Conservation (phyloP, 2,329 filamentous ascomycete genomes). For the Didymella arachidicola region DNA sequence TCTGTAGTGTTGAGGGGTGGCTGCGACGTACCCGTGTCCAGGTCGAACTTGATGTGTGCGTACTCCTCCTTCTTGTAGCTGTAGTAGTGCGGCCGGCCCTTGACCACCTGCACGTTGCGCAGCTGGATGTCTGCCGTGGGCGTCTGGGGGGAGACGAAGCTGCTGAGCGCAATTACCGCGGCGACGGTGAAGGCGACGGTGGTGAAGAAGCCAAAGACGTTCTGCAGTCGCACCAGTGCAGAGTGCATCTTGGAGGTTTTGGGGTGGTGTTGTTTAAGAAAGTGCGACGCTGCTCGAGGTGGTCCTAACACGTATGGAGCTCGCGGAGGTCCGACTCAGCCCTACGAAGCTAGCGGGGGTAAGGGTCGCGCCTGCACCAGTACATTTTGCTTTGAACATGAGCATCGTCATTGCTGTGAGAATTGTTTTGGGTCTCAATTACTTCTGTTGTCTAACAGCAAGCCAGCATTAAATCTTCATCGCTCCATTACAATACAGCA, state of each 20-base stretch:
- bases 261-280: not conserved
- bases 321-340: slow-evolving; percentile 37
- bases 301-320: slow-evolving; percentile 48
- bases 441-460: too few relatives aligned
- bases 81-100: slow-evolving; percentile 96
- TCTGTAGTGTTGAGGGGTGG: not conserved
- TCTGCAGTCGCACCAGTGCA: slow-evolving; percentile 82
- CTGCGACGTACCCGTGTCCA: slow-evolving; percentile 70
- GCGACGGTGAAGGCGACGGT: slow-evolving; percentile 86
- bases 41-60: slow-evolving; percentile 89
- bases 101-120: slow-evolving; percentile 85
- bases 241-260: slow-evolving; percentile 75
- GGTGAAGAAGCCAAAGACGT: slow-evolving; percentile 97
- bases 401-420: too few relatives aligned
- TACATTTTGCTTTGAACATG: too few relatives aligned
- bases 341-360: slow-evolving; percentile 25
- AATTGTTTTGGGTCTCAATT: too few relatives aligned
- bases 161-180: slow-evolving; percentile 80
- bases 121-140: slow-evolving; percentile 71
- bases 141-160: slow-evolving; percentile 72
- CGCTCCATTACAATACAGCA: too few relatives aligned
- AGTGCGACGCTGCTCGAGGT: not conserved
- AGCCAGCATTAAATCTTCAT: too few relatives aligned
- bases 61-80: slow-evolving; percentile 92
- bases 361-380: not conserved